phyloP scores from a whole-genome alignment of 345 rosid species.

The Rhizophora mangle region DNA sequence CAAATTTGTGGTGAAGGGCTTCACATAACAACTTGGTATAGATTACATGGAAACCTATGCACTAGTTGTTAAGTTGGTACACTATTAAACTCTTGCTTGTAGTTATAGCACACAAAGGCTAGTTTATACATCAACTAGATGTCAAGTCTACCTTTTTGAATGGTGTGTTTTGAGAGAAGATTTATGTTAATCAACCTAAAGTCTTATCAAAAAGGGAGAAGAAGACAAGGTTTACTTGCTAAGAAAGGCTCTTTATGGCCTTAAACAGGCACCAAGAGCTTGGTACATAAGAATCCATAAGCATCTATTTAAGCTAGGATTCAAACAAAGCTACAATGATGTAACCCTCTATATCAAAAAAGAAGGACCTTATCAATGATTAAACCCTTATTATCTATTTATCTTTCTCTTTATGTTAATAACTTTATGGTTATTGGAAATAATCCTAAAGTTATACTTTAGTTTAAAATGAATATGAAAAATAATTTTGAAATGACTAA shows the following conservation, averaged over 20 bases:
- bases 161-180: background rate
- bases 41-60: no score
- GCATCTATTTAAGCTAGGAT: background rate
- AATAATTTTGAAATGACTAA: background rate
- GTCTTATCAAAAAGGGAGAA: background rate
- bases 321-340: background rate
- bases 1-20: no score
- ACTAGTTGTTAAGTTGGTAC: no score
- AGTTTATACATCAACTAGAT: no score
- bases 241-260: background rate
- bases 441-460: accelerated
- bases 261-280: background rate
- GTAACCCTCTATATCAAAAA: background rate
- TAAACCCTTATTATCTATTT: no score
- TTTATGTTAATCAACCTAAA: background rate
- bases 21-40: no score
- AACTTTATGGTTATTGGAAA: background rate
- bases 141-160: no score
- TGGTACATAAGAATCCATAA: background rate
- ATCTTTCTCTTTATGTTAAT: background rate
- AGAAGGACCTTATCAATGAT: no score
- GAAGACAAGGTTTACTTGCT: background rate
- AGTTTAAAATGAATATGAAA: background rate
- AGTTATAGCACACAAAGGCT: no score
- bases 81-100: no score